Percentiles rank a stretch among this genome's conserved stretches.
These are phyloP conservation scores for Pleurotus pulmonarius DNA, from an alignment of 768 basidiomycete species.

Conservation along the genomic window DNA sequence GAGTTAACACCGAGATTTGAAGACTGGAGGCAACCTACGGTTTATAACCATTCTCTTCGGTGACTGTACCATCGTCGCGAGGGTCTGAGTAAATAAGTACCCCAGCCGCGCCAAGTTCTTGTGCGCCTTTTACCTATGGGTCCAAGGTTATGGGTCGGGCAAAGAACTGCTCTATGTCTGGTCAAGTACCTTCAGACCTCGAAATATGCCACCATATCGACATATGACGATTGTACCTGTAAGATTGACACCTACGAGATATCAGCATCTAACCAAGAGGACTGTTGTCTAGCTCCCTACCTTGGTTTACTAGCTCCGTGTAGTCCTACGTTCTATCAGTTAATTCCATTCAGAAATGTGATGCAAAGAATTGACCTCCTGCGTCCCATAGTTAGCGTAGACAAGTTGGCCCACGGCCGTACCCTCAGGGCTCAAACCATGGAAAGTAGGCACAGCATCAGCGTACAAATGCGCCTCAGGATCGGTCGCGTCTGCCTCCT, in stretches of 20 bases:
- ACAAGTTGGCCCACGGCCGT: constrained; percentile 57
- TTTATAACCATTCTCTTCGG: constrained; percentile 51
- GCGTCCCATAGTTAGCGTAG: constrained; percentile 60
- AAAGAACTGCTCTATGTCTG: neutral
- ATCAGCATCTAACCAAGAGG: too few species aligned
- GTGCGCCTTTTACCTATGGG: constrained; percentile 51
- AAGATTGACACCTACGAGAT: constrained; percentile 47
- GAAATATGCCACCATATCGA: constrained; percentile 60
- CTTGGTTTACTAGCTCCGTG: constrained; percentile 49
- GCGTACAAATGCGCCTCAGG: constrained; percentile 55
- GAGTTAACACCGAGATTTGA: neutral
- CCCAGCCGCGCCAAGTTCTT: constrained; percentile 61
- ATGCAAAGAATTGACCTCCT: constrained; percentile 14
- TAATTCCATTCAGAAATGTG: neutral
- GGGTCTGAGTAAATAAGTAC: constrained; percentile 63
- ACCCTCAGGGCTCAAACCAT: constrained; percentile 66
- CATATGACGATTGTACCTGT: constrained; percentile 55
- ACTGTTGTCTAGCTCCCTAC: constrained; percentile 18
- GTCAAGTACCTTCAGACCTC: constrained; percentile 57
- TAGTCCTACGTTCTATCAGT: constrained; percentile 40
- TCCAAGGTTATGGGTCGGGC: neutral
- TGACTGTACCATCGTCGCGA: constrained; percentile 63
- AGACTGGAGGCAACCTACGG: constrained; percentile 24
- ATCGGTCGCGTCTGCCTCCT: constrained; percentile 64
- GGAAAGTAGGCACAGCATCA: constrained; percentile 62